Evolutionary conservation across 2,329 filamentous ascomycete genomes (phyloP), one percentile per base, ranked within the genome.

Genomic region (Botrytis pseudocinerea): DNA sequence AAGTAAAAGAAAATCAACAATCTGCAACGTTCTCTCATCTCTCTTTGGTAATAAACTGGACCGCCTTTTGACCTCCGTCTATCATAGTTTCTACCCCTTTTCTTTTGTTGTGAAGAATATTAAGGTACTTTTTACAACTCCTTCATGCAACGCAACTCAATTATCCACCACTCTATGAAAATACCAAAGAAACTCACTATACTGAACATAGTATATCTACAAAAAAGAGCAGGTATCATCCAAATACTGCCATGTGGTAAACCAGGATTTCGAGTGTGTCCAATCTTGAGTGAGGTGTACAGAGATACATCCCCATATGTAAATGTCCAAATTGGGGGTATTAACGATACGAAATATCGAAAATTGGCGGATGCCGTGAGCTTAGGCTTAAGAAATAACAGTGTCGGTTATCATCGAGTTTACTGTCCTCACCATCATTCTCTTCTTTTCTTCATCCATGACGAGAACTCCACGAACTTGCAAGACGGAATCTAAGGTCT

Each of bases 401-500:
- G 65, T 69, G 2, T 69, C 48, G 8, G 42, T 69, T 48, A 72
- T 72, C 70, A 68, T 38, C 57, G 75, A 71, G 44, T 77, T 79
- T 35, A 91, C 83, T 63, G 89, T 91, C 83, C 90, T 89, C 79
- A 91, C 86, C 91, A 94, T 94, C 87, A 91, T 92, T 83, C 89
- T 91, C 76, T 86, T 85, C 82, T 90, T 92, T 71, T 83, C 84
- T 76, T 87, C 86, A 79, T 94, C 92, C 54, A 88, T 84, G 40
- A 97, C 89, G 44, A 97, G 83, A 77, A 95, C 84, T 40, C 86
- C 86, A 42, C 91, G 89, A 74, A 85, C 85, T 76, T 85, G 86
- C 80, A 97, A 90, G 25, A 93, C 88, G 32, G 88, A 85, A 76
- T 91, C 87, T 78, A 98, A 86, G 4, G 92, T 92, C 74, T 94